These are phyloP conservation scores for Hypomyces rosellus DNA, from an alignment of 2,329 filamentous ascomycete genomes.

Conservation along the genomic window DNA sequence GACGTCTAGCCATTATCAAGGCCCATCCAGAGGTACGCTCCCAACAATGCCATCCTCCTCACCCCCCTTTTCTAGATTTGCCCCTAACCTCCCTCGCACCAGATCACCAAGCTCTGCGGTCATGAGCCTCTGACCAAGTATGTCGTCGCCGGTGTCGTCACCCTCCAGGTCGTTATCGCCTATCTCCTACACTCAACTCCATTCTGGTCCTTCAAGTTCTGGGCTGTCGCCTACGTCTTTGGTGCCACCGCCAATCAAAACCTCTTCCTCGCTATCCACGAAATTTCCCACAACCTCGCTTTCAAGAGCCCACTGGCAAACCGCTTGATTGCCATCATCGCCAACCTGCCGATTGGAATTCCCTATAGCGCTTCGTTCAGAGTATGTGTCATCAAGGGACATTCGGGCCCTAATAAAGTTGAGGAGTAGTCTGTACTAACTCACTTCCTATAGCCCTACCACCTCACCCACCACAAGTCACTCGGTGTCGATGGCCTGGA, in stretches of 20 bases:
- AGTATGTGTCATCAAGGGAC: conserved; percentile 41
- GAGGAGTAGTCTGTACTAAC: neutral
- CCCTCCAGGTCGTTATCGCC: conserved; percentile 71
- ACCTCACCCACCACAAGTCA: conserved; percentile 98
- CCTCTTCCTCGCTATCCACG: conserved; percentile 95
- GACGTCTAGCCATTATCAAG: conserved; percentile 92
- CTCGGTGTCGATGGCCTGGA: conserved; percentile 94
- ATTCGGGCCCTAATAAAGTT: neutral
- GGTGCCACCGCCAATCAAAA: conserved; percentile 98
- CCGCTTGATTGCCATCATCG: conserved; percentile 81
- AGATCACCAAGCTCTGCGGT: conserved; percentile 96
- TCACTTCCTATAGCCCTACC: conserved; percentile 62
- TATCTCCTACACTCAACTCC: conserved; percentile 69
- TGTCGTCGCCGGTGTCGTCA: conserved; percentile 76
- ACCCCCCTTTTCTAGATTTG: neutral
- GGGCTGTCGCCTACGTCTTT: conserved; percentile 81
- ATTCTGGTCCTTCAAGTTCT: conserved; percentile 78
- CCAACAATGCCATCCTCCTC: neutral
- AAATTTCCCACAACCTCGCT: conserved; percentile 96
- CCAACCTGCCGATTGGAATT: conserved; percentile 90
- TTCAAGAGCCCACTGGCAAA: conserved; percentile 78
- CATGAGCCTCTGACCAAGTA: conserved; percentile 95
- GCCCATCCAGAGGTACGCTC: conserved; percentile 78
- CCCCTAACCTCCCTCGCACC: conserved; percentile 3
- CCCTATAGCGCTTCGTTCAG: conserved; percentile 96